Evolutionary conservation across 192 early-diverging fungal genomes (phyloP), one percentile per base, ranked within the genome.

Genomic region (Globomyces pollinis-pini): DNA sequence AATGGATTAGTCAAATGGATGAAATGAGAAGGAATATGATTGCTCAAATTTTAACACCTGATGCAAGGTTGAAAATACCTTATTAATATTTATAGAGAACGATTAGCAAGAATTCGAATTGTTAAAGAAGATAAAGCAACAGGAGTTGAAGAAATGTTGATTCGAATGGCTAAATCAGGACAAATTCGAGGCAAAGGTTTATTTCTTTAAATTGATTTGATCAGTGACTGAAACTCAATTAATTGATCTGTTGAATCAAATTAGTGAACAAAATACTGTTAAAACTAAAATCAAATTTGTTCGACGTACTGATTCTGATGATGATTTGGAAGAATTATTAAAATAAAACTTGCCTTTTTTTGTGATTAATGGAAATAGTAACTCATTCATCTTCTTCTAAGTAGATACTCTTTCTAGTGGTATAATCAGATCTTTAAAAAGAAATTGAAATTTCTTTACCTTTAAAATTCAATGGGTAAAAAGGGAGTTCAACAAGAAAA

Each of bases 101-200:
- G 94, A 59, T 72, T 95, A 68, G 83, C 85, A n/a, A 82, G 90
- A 18, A 94, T 94, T 53, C 81, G 85, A 12, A 88, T 97, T 57
- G 94, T 97, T 8, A 94, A 93, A 66, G 76, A 81, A 0, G 89
- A 92, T 9, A 87, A 89, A 69, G 93, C 90, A 1, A 80, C 89
- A 8, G 85, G 84, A 8, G 88, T 96, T 12, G 91, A 97, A 62
- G 90, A 91, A 53, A 75, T 93, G 61, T 75, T 97, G 45, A 82
- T 97, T 57, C 80, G 87, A 26, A 97, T 94, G 94, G 91, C 87
- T 2, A 85, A 85, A 65, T 70, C 78, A 21, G 86, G 88, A 15
- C 90, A 93, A 68, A 71, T 97, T 43, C 76, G 86, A 21, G 77
- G 78, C 24, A 90, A 88, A 65, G 84, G 38, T 15, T 20, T 39